Base-by-base conservation (phyloP, 78 protist species). In the Dictyostelium brefeldianum region DNA sequence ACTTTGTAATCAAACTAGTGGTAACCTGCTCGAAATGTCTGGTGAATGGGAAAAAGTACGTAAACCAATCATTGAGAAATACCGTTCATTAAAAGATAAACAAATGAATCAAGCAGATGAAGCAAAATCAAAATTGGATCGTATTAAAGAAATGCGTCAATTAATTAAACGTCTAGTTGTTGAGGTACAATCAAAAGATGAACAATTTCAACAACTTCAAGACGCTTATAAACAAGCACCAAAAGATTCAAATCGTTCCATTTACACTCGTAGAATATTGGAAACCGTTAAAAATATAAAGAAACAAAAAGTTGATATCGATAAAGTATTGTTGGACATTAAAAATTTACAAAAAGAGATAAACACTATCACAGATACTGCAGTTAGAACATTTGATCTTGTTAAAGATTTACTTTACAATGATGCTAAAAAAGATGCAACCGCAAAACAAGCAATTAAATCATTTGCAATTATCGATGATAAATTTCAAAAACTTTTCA, bases 221-320 rank as follows among this genome's bases (percentile, higher is more conserved):
- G 95, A 69, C 17, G 81, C 84, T 47, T 96, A 90, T 75, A 83
- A 94, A 82, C n/a, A 51, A 8, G 51, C 83, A 79, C 91, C 92
- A 1, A 89, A 92, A 62, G 92, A 95, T 71, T 56, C 94, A 41
- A 82, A 80, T 41, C 92, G 98, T 51, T 59, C 98, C 22, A 56
- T 56, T 14, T 96, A 95, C 91, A 95, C 97, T 22, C 89, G 90
- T 41, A 81, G 96, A 77, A 96, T 96, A 3, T 12, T 95, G 29
- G 98, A 96, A 4, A 89, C 94, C 29, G 98, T 96, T 11, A 67
- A 75, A 64, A 95, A 96, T 80, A 95, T 96, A 65, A 84, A 95
- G 53, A 95, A 95, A 64, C 98, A 96, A 59, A 80, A 89, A 53
- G 83, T 47, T 12, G 98, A 94, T 59, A 96, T 96, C 57, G 94